Base-by-base conservation (phyloP, 495 filamentous ascomycete species). In the Poronia punctata region DNA sequence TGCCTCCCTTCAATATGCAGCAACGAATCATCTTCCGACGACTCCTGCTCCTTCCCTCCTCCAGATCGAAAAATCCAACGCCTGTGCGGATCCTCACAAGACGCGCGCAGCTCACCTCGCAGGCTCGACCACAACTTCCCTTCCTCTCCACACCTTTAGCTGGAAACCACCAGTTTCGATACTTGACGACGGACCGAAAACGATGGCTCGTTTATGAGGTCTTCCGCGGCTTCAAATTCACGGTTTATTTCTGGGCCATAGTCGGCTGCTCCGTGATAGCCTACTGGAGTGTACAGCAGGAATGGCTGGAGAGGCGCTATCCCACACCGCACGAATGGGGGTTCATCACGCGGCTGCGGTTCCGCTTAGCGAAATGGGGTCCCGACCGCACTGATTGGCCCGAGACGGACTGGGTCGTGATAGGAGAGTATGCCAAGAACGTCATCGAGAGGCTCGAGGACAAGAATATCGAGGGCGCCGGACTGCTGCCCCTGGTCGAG, bases 281-380 rank as follows among this genome's bases (percentile, higher is more conserved):
- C 30, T 70, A 69, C 43, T 65, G 76, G 33, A 79, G 75, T 18
- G 40, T 84, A 20, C 68, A 79, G 49, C 76, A 84, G 43, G 83
- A 88, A 56, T 64, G 71, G 38, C 70, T 86, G 23, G 86, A 93
- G 57, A 74, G 83, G 35, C 66, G 67, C 50, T 87, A 80, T 61
- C 84, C 84, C 1, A 80, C 82, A 0, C 85, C 86, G 1, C 66
- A 68, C 25, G 85, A 88, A 65, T 93, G 86, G 86, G 65, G 57
- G 4, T 83, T 71, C 66, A 53, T 68, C 22, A 79, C 74, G 14
- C 71, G 83, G 11, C 66, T 75, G 60, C 65, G 70, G 38, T 72
- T 77, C 44, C 76, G 82, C 58, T 73, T 68, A 7, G 80, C 78
- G 9, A 65, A 62, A 36, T 75, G 68, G 45, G 62, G 71, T 9